Evolutionary conservation across 1,284 basidiomycete species (phyloP).

Genomic region (Neonothopanus nambi): DNA sequence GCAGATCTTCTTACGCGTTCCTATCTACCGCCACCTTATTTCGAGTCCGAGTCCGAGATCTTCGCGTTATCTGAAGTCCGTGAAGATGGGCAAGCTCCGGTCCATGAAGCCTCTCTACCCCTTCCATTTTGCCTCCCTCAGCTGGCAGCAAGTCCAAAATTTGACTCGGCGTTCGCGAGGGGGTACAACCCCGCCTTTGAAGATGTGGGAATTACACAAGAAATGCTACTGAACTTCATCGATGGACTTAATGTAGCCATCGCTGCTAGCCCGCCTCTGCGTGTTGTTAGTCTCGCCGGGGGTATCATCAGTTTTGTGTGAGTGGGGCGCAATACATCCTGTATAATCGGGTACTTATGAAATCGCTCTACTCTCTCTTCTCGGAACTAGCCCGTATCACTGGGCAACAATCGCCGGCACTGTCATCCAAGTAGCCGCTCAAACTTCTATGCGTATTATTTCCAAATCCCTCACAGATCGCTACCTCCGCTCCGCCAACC

Average conservation of each 20-base stretch:
- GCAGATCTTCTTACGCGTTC: constrained; percentile 6
- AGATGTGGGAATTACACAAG: constrained; percentile 17
- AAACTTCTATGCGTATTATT: constrained; percentile 21
- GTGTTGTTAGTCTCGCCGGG: constrained; percentile 20
- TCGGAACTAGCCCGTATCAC: constrained; percentile 25
- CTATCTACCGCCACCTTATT: constrained; percentile 6
- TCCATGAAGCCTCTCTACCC: constrained; percentile 11
- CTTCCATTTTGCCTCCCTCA: constrained; percentile 21
- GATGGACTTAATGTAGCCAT: constrained; percentile 27
- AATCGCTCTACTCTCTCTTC: too few relatives aligned
- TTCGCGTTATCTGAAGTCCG: too few relatives aligned
- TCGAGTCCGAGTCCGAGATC: too few relatives aligned
- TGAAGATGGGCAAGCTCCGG: too few relatives aligned
- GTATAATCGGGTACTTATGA: too few relatives aligned
- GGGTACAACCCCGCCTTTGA: constrained; percentile 18
- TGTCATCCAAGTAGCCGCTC: constrained; percentile 21
- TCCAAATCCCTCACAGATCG: constrained; percentile 31
- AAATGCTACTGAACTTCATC: constrained; percentile 22
- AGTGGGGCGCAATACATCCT: constrained; percentile 2
- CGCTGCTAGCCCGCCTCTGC: constrained; percentile 19
- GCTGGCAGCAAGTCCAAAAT: constrained; percentile 7
- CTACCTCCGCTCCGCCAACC: constrained; percentile 28
- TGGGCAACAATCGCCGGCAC: constrained; percentile 24
- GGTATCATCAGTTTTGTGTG: constrained; percentile 24
- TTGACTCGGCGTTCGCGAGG: constrained; percentile 22